Evolutionary conservation across 805 yeast species (phyloP).

Genomic region (Barnettozyma sp.): DNA sequence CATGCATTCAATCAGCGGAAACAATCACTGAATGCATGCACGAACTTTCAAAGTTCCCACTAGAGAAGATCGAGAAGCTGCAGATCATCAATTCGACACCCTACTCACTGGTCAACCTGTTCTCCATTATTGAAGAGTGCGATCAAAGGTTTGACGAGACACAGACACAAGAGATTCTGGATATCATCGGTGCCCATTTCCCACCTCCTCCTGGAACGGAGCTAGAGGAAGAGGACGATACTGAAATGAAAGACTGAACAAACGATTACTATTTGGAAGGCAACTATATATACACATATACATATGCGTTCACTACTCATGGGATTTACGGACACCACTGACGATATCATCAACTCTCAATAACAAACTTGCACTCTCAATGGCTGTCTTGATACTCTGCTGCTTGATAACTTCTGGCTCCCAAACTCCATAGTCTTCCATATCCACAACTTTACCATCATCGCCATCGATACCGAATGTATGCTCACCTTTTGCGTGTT

Average conservation of each 20-base stretch:
- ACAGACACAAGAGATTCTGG: conserved; percentile 52
- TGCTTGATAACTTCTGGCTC: conserved; percentile 98
- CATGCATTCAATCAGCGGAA: conserved; percentile 23
- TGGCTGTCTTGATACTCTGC: conserved; percentile 95
- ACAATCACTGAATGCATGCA: conserved; percentile 26
- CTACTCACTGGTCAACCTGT: conserved; percentile 67
- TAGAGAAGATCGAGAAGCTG: conserved; percentile 77
- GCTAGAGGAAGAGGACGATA: conserved; percentile 9
- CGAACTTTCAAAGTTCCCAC: conserved; percentile 34
- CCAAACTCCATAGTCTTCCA: conserved; percentile 96
- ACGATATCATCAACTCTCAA: conserved; percentile 97
- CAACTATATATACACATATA: not conserved
- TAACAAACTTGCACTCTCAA: conserved; percentile 91
- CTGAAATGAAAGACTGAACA: conserved; percentile 1
- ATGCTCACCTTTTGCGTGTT: conserved; percentile 83
- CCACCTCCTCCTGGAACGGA: conserved; percentile 28
- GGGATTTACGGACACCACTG: conserved; percentile 74
- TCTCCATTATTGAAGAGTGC: conserved; percentile 83
- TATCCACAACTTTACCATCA: conserved; percentile 86
- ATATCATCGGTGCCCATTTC: conserved; percentile 45
- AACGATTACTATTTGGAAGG: not conserved
- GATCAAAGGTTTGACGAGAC: conserved; percentile 77
- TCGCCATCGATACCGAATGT: conserved; percentile 96
- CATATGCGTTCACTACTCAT: conserved; percentile 17
- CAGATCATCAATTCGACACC: conserved; percentile 83